Conservation (phyloP, 2,329 filamentous ascomycete species). For the Sodiomyces alkalinus region DNA sequence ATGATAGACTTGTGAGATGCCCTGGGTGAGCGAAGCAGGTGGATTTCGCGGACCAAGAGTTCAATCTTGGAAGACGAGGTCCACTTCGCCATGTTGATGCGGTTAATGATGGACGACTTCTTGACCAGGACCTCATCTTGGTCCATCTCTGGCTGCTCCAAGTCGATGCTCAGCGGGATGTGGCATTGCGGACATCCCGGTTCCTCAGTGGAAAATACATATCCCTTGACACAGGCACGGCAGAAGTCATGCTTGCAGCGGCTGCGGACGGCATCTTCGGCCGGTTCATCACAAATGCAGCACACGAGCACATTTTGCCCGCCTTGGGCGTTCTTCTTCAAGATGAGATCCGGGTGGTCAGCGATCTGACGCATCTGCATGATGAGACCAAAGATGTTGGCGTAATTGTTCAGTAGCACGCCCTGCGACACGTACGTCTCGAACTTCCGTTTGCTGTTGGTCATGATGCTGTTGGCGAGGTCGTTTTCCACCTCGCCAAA, state of each 20-base stretch:
- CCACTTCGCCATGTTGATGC: slow-evolving; percentile 98
- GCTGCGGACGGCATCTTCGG: slow-evolving; percentile 86
- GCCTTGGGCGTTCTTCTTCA: slow-evolving; percentile 74
- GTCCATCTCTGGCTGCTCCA: slow-evolving; percentile 90
- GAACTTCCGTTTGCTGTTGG: slow-evolving; percentile 72
- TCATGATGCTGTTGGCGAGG: slow-evolving; percentile 93
- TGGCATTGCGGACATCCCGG: slow-evolving; percentile 84
- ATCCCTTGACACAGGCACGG: slow-evolving; percentile 24
- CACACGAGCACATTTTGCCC: slow-evolving; percentile 86
- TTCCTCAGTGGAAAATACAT: slow-evolving; percentile 62
- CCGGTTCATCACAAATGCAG: slow-evolving; percentile 90
- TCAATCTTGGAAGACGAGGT: slow-evolving; percentile 97
- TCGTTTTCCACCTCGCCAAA: slow-evolving; percentile 95
- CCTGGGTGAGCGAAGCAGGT: slow-evolving; percentile 82
- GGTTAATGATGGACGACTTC: slow-evolving; percentile 95
- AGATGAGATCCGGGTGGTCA: slow-evolving; percentile 84
- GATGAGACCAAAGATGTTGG: slow-evolving; percentile 96
- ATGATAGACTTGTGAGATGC: slow-evolving; percentile 93
- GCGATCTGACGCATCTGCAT: slow-evolving; percentile 99
- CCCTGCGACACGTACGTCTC: slow-evolving; percentile 91
- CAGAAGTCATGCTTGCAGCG: slow-evolving; percentile 72
- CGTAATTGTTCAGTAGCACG: slow-evolving; percentile 93
- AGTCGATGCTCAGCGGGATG: slow-evolving; percentile 75
- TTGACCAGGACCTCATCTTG: slow-evolving; percentile 78
- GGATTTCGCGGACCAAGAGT: slow-evolving; percentile 84